Percentiles rank a stretch among this genome's conserved stretches.
Evolutionary conservation across 2,329 filamentous ascomycete genomes (phyloP).

Genomic region (Leptographium lundbergii): DNA sequence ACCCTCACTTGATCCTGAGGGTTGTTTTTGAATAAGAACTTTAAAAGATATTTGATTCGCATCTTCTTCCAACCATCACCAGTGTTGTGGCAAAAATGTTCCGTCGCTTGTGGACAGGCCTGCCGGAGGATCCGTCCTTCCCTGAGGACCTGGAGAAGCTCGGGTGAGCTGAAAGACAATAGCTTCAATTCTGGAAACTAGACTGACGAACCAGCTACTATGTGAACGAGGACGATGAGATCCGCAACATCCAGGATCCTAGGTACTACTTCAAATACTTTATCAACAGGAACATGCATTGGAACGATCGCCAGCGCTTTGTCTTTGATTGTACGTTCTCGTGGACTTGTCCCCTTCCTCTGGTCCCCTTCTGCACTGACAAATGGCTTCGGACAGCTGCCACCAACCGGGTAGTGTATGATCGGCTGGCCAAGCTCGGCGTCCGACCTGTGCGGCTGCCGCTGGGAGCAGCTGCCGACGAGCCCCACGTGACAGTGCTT

Average conservation of each 20-base stretch:
- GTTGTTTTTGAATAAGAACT: no score
- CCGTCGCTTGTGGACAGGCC: conserved; percentile 50
- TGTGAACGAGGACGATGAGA: conserved; percentile 61
- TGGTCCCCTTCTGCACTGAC: neutral
- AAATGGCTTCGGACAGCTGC: conserved; percentile 34
- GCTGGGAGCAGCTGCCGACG: conserved; percentile 26
- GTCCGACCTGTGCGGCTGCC: conserved; percentile 52
- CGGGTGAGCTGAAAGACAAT: conserved; percentile 43
- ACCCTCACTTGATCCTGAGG: neutral
- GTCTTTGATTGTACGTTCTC: conserved; percentile 53
- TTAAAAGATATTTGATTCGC: neutral
- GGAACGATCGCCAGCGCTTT: conserved; percentile 64
- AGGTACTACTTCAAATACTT: conserved; percentile 63
- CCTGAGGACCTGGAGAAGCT: conserved; percentile 53
- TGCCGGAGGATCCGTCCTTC: conserved; percentile 60
- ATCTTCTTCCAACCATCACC: neutral
- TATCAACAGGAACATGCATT: conserved; percentile 58
- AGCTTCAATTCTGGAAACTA: neutral
- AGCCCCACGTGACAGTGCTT: conserved; percentile 59
- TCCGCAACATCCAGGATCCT: conserved; percentile 56
- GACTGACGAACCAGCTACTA: conserved; percentile 50
- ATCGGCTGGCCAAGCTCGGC: conserved; percentile 48
- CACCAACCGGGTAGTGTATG: conserved; percentile 44
- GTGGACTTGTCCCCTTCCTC: neutral
- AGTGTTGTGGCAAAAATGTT: conserved; percentile 48